Base-by-base conservation (phyloP, 768 basidiomycete genomes). In the Lentinula raphanica region DNA sequence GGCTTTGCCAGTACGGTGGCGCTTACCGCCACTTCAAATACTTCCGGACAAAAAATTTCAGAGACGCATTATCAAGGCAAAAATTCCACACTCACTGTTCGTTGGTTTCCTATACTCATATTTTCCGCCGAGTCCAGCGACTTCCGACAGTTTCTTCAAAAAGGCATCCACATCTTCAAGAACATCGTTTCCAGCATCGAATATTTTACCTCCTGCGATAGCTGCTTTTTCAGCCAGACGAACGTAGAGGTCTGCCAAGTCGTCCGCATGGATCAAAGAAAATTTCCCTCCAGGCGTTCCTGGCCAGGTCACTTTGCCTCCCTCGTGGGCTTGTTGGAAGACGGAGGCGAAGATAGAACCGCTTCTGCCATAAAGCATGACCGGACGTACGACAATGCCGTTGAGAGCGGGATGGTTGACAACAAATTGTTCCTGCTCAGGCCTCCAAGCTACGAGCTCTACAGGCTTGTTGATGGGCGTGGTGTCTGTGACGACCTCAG, bases 361-460 rank as follows among this genome's bases (percentile, higher is more conserved):
- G 7, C 70, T 66, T 17, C 72, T 69, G 5, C 79, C 79, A 62
- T 78, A 79, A 15, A 79, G 59, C n/a, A 79, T 59, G 5, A 69
- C 63, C 0, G 77, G 75, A 15, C 79, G 76, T 38, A 81, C 69
- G 58, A 79, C 77, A 56, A 79, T 74, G 19, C 78, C 78, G 61
- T 76, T 71, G 6, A 79, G 62, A 7, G 63, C 61, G 1, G 66
- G 35, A 59, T 67, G 65, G 8, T 25, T 62, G 36, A 71, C 44
- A 21, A 76, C 67, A 32, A 57, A 49, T 56, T 74, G 70, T 61
- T 78, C 76, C 8, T 67, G 53, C 5, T 48, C 67, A 0, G 69
- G 67, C 23, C 72, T 72, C 76, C 74, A 76, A 1, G 66, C 60
- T 29, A 69, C 64, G 21, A 72, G 55, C 46, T 63, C 58, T 6